Evolutionary conservation across 176 grass and related monocot species (phyloP).

Genomic region (Avena atlantica): DNA sequence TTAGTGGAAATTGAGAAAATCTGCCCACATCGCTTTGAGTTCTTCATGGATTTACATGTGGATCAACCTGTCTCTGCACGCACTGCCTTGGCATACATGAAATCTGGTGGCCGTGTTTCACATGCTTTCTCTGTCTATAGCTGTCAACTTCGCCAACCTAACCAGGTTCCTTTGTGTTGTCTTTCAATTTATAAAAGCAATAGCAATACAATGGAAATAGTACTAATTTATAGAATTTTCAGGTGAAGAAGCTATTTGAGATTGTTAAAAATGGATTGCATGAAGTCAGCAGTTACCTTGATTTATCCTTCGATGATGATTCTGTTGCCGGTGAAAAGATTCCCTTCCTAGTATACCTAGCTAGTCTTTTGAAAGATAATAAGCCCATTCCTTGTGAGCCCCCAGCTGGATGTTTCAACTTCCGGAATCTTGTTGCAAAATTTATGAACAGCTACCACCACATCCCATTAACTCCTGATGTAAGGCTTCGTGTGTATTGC

Average conservation of each 20-base stretch:
- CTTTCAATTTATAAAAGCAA: conserved; percentile 28
- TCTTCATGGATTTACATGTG: conserved; percentile 92
- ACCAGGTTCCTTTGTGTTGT: conserved; percentile 69
- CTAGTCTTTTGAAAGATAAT: conserved; percentile 77
- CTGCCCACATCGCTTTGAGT: conserved; percentile 87
- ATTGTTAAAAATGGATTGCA: conserved; percentile 88
- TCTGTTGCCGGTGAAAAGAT: conserved; percentile 98
- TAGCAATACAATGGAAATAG: not conserved
- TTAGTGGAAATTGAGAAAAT: conserved; percentile 98
- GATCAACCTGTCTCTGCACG: conserved; percentile 95
- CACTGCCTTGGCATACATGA: conserved; percentile 91
- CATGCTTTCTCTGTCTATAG: conserved; percentile 96
- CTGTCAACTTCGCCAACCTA: conserved; percentile 91
- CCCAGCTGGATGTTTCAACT: conserved; percentile 82
- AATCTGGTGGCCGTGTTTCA: conserved; percentile 88
- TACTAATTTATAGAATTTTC: conserved; percentile 47
- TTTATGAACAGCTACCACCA: conserved; percentile 98
- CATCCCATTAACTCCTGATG: conserved; percentile 82
- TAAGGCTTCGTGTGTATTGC: conserved; percentile 50
- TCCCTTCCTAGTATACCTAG: conserved; percentile 87
- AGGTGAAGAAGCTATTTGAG: conserved; percentile 97
- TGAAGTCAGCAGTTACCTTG: conserved; percentile 86
- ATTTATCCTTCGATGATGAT: conserved; percentile 91
- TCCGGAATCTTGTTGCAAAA: conserved; percentile 75
- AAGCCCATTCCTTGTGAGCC: conserved; percentile 81